A percentile compares a stretch with the other conserved stretches of the same genome.
Conservation (phyloP, 2,329 filamentous ascomycete genomes). For the Madurella mycetomatis region DNA sequence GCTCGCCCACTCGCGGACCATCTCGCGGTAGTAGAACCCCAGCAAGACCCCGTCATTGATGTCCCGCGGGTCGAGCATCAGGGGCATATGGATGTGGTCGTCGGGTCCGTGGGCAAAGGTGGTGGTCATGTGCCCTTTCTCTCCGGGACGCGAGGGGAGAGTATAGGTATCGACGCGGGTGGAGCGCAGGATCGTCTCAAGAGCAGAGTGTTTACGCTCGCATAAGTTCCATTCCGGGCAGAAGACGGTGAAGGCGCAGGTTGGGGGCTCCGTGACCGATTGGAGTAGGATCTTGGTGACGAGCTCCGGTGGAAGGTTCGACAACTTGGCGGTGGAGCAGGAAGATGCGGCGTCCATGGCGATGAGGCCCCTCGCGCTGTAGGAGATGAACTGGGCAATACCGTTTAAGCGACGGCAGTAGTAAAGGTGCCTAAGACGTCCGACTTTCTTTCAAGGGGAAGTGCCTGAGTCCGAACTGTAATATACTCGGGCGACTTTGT, state of each 20-base stretch:
- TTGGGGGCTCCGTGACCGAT: background rate
- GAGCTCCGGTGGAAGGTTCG: slow-evolving; percentile 8
- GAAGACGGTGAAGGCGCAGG: slow-evolving; percentile 10
- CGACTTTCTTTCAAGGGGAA: background rate
- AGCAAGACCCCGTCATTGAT: background rate
- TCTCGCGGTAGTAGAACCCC: slow-evolving; percentile 1
- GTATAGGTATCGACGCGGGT: slow-evolving; percentile 14
- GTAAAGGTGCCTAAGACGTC: background rate
- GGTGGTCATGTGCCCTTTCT: background rate
- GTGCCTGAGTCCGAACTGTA: background rate
- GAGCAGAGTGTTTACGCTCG: background rate
- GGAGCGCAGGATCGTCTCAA: slow-evolving; percentile 2
- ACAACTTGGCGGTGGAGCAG: background rate
- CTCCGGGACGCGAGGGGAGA: background rate
- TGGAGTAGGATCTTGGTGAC: slow-evolving; percentile 6
- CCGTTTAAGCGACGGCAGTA: background rate
- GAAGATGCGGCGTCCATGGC: background rate
- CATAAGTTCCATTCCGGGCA: slow-evolving; percentile 14
- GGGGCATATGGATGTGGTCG: background rate
- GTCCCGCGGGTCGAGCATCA: slow-evolving; percentile 3
- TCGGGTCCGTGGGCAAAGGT: slow-evolving; percentile 1
- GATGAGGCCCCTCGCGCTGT: background rate
- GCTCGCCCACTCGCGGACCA: slow-evolving; percentile 1
- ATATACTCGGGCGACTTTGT: background rate
- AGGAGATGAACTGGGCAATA: background rate